A percentile compares a stretch with the other conserved stretches of the same genome.
phyloP scores from a whole-genome alignment of 495 filamentous ascomycete genomes.

The Aspergillus coremiiformis region DNA sequence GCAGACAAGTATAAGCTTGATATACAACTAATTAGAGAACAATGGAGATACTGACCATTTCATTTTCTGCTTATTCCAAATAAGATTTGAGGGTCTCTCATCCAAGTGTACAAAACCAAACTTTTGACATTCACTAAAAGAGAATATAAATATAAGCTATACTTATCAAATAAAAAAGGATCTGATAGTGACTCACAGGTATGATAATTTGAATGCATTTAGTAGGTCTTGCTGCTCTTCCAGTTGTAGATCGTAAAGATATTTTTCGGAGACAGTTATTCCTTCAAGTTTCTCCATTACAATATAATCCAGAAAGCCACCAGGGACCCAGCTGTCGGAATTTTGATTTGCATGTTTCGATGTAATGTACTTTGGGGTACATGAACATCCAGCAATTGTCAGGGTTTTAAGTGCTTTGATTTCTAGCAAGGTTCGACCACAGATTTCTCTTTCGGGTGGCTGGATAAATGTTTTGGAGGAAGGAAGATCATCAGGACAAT shows the following conservation, averaged over 20 bases:
- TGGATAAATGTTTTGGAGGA: neutral
- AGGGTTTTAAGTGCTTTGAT: constrained; percentile 1
- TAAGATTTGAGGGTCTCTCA: neutral
- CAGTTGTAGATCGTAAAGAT: neutral
- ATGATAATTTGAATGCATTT: constrained; percentile 2
- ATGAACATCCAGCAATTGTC: neutral
- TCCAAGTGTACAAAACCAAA: constrained; percentile 2
- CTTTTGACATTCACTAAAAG: neutral
- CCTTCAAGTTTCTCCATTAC: constrained; percentile 9
- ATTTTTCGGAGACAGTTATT: neutral
- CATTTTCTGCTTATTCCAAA: constrained; percentile 5
- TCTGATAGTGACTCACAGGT: constrained; percentile 4
- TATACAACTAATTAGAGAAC: neutral
- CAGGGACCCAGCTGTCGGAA: constrained; percentile 1
- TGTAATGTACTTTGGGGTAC: neutral
- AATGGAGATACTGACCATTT: constrained; percentile 1
- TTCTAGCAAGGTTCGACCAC: constrained; percentile 4
- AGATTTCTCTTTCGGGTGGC: neutral
- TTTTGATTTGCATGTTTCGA: neutral
- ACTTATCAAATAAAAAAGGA: neutral
- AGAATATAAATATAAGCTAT: neutral
- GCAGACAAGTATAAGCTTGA: neutral
- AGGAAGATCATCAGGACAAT: neutral
- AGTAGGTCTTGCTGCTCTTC: neutral
- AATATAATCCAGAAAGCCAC: constrained; percentile 4